A percentile compares a stretch with the other conserved stretches of the same genome.
Evolutionary conservation across 75 land plant species (phyloP).

Genomic region (Isoetes taiwanensis): DNA sequence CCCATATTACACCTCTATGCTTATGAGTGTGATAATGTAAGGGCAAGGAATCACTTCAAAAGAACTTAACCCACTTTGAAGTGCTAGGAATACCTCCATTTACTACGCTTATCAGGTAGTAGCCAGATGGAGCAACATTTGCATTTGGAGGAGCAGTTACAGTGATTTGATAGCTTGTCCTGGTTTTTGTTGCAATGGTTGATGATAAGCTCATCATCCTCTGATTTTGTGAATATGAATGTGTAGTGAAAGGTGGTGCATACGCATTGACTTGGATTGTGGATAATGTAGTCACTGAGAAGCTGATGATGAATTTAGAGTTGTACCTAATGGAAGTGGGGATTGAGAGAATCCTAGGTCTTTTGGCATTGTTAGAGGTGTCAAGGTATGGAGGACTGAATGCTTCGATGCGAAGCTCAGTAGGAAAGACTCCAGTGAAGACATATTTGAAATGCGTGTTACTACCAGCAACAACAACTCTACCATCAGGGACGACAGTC

Average conservation of each 20-base stretch:
- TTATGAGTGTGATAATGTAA: too few species aligned
- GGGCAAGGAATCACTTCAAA: too few species aligned
- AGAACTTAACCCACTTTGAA: constrained; percentile 43
- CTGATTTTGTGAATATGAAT: constrained; percentile 57
- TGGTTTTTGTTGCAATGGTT: not conserved
- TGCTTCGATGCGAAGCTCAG: constrained; percentile 60
- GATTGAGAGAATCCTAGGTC: constrained; percentile 28
- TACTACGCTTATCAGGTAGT: constrained; percentile 61
- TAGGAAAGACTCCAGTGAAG: constrained; percentile 39
- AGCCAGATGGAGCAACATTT: constrained; percentile 61
- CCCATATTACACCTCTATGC: too few species aligned
- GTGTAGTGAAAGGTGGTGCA: constrained; percentile 52
- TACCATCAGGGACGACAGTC: constrained; percentile 38
- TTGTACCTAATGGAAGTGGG: constrained; percentile 33
- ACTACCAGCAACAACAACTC: constrained; percentile 66
- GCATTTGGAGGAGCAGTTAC: constrained; percentile 32
- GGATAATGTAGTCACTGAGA: not conserved
- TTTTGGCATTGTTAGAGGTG: not conserved
- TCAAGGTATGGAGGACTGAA: constrained; percentile 45
- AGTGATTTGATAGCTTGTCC: constrained; percentile 9
- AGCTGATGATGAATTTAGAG: constrained; percentile 2
- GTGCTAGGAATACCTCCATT: constrained; percentile 41
- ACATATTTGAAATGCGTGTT: constrained; percentile 44
- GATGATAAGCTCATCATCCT: constrained; percentile 22
- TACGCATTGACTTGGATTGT: constrained; percentile 23